Evolutionary conservation across 352 stramenopile genomes (phyloP).

Genomic region (Phytophthora vignae): DNA sequence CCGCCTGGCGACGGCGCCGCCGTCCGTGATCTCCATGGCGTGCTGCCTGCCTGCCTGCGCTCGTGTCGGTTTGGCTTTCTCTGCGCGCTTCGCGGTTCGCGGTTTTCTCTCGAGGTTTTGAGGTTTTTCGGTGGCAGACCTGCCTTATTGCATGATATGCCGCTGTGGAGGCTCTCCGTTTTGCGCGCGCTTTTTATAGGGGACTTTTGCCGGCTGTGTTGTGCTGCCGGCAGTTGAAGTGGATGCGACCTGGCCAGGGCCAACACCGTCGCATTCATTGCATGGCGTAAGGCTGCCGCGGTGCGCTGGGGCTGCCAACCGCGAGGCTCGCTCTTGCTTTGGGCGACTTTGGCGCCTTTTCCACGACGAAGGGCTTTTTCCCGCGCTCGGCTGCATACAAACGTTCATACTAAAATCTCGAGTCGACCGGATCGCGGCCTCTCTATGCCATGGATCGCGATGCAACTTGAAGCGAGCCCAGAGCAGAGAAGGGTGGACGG

Average conservation of each 20-base stretch:
- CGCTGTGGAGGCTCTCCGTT: conserved; percentile 5
- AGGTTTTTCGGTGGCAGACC: conserved; percentile 42
- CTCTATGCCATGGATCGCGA: conserved; percentile 32
- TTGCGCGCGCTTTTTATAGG: conserved; percentile 29
- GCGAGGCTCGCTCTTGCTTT: not conserved
- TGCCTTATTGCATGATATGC: conserved; percentile 20
- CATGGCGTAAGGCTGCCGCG: not conserved
- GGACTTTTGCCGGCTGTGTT: not conserved
- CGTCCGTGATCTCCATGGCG: conserved; percentile 35
- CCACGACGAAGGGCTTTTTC: conserved; percentile 11
- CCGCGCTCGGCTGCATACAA: conserved; percentile 22
- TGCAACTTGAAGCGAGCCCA: conserved; percentile 22
- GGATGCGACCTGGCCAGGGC: not conserved
- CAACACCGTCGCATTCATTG: conserved; percentile 12
- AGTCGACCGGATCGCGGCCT: conserved; percentile 7
- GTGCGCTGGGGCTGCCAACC: not conserved
- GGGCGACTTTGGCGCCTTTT: conserved; percentile 21
- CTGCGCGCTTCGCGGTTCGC: conserved; percentile 7
- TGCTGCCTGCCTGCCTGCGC: conserved; percentile 5
- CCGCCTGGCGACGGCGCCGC: conserved; percentile 29
- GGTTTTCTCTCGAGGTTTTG: conserved; percentile 45
- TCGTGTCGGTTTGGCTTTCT: conserved; percentile 31
- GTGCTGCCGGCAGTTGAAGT: not conserved
- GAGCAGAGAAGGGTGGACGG: conserved; percentile 11
- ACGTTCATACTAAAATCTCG: conserved; percentile 21